These are phyloP conservation scores for Gleditsia sinensis DNA, from an alignment of 306 rosid genomes.

Conservation along the genomic window DNA sequence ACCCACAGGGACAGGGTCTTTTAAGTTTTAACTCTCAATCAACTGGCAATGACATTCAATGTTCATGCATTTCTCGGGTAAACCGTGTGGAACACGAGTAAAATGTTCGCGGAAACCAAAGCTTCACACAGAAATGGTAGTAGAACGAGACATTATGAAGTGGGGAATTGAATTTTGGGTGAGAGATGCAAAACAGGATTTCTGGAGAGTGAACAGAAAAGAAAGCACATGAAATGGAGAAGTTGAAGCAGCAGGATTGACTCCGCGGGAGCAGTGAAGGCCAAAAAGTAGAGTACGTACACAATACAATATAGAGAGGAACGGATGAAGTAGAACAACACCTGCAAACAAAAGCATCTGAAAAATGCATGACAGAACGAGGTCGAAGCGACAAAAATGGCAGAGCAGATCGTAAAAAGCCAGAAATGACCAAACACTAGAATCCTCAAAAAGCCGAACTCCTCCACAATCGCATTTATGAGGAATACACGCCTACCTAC, in stretches of 20 bases:
- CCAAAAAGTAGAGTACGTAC: not conserved
- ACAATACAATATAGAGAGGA: not conserved
- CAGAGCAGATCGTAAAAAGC: constrained; percentile 41
- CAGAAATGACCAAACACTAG: constrained; percentile 47
- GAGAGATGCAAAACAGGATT: not conserved
- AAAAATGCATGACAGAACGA: not conserved
- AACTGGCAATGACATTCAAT: not conserved
- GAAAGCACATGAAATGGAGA: not conserved
- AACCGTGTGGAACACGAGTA: not conserved
- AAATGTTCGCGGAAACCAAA: constrained; percentile 9
- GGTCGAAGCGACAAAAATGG: constrained; percentile 38
- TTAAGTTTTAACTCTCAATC: constrained; percentile 26
- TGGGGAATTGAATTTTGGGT: not conserved
- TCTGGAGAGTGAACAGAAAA: not conserved
- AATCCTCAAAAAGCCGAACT: constrained; percentile 29
- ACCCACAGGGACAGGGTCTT: constrained; percentile 1
- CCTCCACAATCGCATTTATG: constrained; percentile 36
- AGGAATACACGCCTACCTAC: not conserved
- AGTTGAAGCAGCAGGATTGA: not conserved
- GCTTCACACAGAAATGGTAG: not conserved
- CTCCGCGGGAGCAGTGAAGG: not conserved
- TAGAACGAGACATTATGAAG: not conserved
- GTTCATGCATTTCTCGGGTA: not conserved
- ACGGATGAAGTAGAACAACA: not conserved
- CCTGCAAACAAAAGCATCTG: not conserved